Base-by-base conservation (phyloP, 495 filamentous ascomycete genomes). In the Letharia columbiana region DNA sequence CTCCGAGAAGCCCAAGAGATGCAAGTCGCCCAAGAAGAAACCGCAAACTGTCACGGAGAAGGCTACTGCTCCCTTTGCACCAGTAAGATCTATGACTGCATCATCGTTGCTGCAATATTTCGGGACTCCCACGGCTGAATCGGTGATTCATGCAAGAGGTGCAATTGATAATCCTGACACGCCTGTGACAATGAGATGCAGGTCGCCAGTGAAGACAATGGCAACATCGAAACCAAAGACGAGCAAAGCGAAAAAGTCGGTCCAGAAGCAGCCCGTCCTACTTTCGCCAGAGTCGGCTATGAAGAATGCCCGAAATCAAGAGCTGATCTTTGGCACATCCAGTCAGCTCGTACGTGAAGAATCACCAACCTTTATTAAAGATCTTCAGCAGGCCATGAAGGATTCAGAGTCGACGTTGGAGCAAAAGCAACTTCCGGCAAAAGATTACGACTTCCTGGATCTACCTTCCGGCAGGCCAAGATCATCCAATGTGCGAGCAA, bases 261-360 rank as follows among this genome's bases (percentile, higher is more conserved):
- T 57, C 17, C 80, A 73, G 70, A 81, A 77, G 71, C 78, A 77
- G 68, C 72, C 77, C 72, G 80, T 85, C 7, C 75, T 96, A 11
- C 80, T 92, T 40, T 91, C 91, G 5, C 93, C 93, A 3, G 78
- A 80, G 62, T 85, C 86, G 50, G 93, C 92, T 23, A 72, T 85
- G 54, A 84, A 84, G 66, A 81, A 86, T 67, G 76, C 89, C n/a
- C 78, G 86, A 7, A 77, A 83, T 10, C 93, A 96, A 72, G 86
- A 92, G 67, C 87, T 96, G 67, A 76, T 96, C 3, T 98, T 98
- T 74, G 93, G 92, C 20, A 96, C 91, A 2, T 95, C 89, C 23
- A 96, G 92, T 75, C 93, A 98, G 74, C 77, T 98, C 23, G 89
- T 89, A 59, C 80, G 81, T 62, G 88, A 91, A 47, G 86, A 91